phyloP scores from a whole-genome alignment of 495 filamentous ascomycete genomes.

The Chaetomium tenue region DNA sequence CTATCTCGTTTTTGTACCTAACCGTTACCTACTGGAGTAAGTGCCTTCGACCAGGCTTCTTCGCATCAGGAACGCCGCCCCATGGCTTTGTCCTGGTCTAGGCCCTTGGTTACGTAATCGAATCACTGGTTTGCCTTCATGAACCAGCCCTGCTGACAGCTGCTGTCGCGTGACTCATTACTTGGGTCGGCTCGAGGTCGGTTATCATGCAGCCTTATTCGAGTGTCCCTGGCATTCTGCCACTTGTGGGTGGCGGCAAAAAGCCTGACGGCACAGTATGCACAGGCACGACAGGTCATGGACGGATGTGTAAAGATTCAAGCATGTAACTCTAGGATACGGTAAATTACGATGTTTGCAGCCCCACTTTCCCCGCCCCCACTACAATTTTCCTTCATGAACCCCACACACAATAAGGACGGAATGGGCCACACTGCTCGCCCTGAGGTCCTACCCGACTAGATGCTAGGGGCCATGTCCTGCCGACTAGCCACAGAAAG shows the following conservation, averaged over 20 bases:
- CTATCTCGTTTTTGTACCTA: not conserved
- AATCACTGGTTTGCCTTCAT: not conserved
- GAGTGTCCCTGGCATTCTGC: not conserved
- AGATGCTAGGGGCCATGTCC: not conserved
- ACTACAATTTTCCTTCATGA: constrained; percentile 2
- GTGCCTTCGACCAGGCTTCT: not conserved
- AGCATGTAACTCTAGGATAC: not conserved
- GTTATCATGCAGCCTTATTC: not conserved
- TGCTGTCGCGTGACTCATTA: constrained; percentile 1
- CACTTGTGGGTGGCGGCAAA: not conserved
- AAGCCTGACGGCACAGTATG: no score
- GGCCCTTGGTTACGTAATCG: not conserved
- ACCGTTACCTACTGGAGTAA: not conserved
- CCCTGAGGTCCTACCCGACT: not conserved
- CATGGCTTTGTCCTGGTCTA: not conserved
- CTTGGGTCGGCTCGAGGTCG: not conserved
- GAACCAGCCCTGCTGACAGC: not conserved
- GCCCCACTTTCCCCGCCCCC: constrained; percentile 8
- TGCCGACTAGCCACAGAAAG: not conserved
- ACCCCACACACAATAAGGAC: constrained; percentile 5
- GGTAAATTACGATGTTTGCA: not conserved
- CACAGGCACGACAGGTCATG: no score
- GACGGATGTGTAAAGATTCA: no score
- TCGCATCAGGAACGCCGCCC: not conserved
- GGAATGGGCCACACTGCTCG: not conserved